Base-by-base conservation (phyloP, 768 basidiomycete species). In the Lentinula sp. region DNA sequence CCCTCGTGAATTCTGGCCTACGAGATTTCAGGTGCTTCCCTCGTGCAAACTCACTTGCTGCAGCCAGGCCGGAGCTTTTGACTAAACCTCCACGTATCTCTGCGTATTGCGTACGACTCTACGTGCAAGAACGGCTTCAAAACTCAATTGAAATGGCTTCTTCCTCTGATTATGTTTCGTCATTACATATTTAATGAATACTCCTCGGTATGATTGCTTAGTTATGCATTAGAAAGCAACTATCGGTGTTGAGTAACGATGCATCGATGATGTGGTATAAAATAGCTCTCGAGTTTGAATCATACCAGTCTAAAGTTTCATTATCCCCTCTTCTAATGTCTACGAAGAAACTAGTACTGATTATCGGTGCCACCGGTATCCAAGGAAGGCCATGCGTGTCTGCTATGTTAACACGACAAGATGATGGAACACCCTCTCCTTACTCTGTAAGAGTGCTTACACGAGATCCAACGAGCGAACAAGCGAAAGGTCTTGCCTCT, bases 361-460 rank as follows among this genome's bases (percentile, higher is more conserved):
- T 81, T 43, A 74, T 81, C 41, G 79, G 79, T 48, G 79, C 76
- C 15, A 80, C 79, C 28, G 79, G 79, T 56, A 78, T 78, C 2
- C 79, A 81, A 61, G 79, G 79, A 13, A 65, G 72, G 60, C 70
- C 71, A 35, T 76, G 79, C 50, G 73, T 78, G 42, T 70, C 74
- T 56, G 71, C 70, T 33, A 69, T 79, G 18, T 71, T 80, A 28
- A 69, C 70, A 39, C 69, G 72, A 16, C 37, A 56, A 7, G 65
- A 66, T 16, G 72, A 77, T 54, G 78, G 77, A 5, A 67, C 70
- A 23, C 73, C 78, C 0, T 77, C 78, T 37, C 77, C 78, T 0
- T 80, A 77, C 62, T 64, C 67, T 18, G 72, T 79, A 8, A 76
- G 78, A 57, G 78, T 78, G 5, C 70, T 79, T 37, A 79, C 78